Base-by-base conservation (phyloP, 2,329 filamentous ascomycete species). In the Venturia asperata region DNA sequence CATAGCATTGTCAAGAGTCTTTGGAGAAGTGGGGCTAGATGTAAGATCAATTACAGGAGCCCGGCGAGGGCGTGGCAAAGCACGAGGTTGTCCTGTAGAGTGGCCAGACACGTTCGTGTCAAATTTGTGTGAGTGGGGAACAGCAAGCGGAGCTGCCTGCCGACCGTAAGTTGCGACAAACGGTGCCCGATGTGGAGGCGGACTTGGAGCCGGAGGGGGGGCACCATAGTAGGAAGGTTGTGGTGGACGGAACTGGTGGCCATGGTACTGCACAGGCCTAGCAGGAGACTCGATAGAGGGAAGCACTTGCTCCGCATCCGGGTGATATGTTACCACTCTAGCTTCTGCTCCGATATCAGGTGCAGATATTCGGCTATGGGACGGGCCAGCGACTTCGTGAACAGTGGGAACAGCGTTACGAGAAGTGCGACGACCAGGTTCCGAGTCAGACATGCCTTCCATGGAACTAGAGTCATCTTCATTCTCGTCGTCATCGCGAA, bases 401-500 rank as follows among this genome's bases (percentile, higher is more conserved):
- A 37, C 27, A n/a, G 30, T 37, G 10, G 30, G 30, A 21, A 58
- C 19, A n/a, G 30, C 52, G 19, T 37, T 58, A 21, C 5, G 52
- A n/a, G 52, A 58, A 11, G 3, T n/a, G 27, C 52, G 52, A n/a
- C 30, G 52, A 58, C 30, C 27, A 9, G 52, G n/a, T 30, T 58
- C 52, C 3, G 27, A 9, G n/a, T 58, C 52, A 19, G 52, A 58
- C 17, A 37, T 58, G 52, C 47, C 47, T n/a, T 58, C 52, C 52
- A 58, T 37, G 1, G 52, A 58, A 21, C 52, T 58, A 27, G 52
- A 58, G 9, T 58, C 52, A 34, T 58, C 52, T 34, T 58, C 52
- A 24, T 67, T 47, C 17, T 64, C 65, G 27, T 67, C 66, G 15
- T 64, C 55, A 43, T 60, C 45, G 55, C 34, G 41, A 34, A 67